Conservation (phyloP, 805 yeast genomes). For the Ogataea salicorniae region DNA sequence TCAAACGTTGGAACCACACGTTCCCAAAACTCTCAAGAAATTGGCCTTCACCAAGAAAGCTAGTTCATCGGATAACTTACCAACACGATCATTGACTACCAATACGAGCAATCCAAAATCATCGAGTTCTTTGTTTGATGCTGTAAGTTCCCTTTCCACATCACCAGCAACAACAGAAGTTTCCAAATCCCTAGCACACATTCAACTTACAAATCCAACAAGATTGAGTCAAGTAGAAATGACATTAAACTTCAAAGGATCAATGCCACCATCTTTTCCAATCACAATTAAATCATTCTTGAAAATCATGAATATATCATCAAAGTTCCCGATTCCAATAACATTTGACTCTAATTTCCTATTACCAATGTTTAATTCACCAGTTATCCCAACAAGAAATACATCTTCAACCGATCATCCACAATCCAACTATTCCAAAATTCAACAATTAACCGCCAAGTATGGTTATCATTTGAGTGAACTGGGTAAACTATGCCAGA, state of each 20-base stretch:
- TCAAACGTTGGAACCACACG: neutral
- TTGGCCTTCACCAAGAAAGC: too few relatives aligned
- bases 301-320: slow-evolving; percentile 7
- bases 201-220: neutral
- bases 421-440: neutral
- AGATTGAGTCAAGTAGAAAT: slow-evolving; percentile 1
- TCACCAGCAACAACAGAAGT: slow-evolving; percentile 2
- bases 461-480: slow-evolving; percentile 3
- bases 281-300: slow-evolving; percentile 6
- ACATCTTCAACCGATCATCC: neutral
- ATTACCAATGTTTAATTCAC: neutral
- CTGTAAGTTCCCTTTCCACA: neutral
- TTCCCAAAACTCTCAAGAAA: slow-evolving; percentile 2
- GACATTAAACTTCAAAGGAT: slow-evolving; percentile 3
- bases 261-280: neutral
- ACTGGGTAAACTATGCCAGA: neutral
- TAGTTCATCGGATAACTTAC: too few relatives aligned
- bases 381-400: neutral
- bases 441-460: slow-evolving; percentile 2
- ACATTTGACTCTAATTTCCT: slow-evolving; percentile 26
- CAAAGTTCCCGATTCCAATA: slow-evolving; percentile 32
- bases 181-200: neutral
- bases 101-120: neutral
- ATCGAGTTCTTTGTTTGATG: neutral
- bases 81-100: neutral